Percentiles rank a stretch among this genome's conserved stretches.
phyloP scores from a whole-genome alignment of 306 rosid genomes.

The Cicer judaicum region DNA sequence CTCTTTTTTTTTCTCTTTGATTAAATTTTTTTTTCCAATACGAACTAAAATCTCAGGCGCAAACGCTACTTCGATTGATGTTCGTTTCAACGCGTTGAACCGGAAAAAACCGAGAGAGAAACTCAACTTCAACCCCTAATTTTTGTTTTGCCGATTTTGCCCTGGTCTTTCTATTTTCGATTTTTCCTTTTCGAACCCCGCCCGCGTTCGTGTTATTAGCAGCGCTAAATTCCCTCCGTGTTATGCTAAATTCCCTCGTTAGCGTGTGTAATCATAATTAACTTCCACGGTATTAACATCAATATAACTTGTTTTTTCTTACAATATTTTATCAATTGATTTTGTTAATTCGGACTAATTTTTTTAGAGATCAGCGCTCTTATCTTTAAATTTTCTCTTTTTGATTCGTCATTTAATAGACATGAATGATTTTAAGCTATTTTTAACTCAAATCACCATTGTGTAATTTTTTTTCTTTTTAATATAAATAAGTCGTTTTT shows the following conservation, averaged over 20 bases:
- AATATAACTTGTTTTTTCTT: too few species aligned
- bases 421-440: too few species aligned
- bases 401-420: too few species aligned
- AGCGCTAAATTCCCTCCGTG: slow-evolving; percentile 27
- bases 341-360: too few species aligned
- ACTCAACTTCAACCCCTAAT: slow-evolving; percentile 37
- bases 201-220: slow-evolving; percentile 22
- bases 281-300: too few species aligned
- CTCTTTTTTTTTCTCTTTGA: neutral
- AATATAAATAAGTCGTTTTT: too few species aligned
- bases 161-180: slow-evolving; percentile 24
- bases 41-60: slow-evolving; percentile 22
- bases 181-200: neutral
- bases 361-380: too few species aligned
- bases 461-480: too few species aligned
- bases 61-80: slow-evolving; percentile 36
- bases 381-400: too few species aligned
- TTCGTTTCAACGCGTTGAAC: slow-evolving; percentile 44
- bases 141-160: slow-evolving; percentile 21
- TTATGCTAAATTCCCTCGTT: slow-evolving; percentile 32
- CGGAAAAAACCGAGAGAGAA: slow-evolving; percentile 21
- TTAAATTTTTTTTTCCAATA: neutral
- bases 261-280: neutral
- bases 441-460: too few species aligned
- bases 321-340: too few species aligned